Percentiles rank a stretch among this genome's conserved stretches.
phyloP scores from a whole-genome alignment of 805 yeast genomes.

The Cyberlindnera mississippiensis region DNA sequence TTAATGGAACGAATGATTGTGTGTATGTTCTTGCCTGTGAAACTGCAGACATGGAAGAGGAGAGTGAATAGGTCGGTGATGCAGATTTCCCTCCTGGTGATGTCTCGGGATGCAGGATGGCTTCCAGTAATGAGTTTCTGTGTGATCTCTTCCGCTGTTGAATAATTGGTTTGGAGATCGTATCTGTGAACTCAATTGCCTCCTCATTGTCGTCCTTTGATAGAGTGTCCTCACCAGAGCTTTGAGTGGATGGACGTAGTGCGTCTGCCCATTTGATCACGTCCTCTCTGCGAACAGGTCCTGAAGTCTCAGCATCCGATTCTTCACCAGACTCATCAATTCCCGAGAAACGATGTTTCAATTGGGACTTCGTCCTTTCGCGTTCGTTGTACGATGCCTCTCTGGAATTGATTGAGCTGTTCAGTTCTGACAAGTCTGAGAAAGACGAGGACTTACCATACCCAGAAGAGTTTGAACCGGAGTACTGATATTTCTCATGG shows the following conservation, averaged over 20 bases:
- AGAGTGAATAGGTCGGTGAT: conserved; percentile 24
- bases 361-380: conserved; percentile 12
- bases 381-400: conserved; percentile 13
- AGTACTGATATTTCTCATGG: conserved; percentile 21
- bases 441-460: conserved; percentile 27
- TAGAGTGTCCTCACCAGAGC: not conserved
- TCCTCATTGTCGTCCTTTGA: conserved; percentile 21
- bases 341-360: conserved; percentile 18
- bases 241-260: conserved; percentile 8
- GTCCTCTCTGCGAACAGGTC: conserved; percentile 20
- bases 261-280: conserved; percentile 24
- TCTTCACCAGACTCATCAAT: conserved; percentile 22
- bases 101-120: conserved; percentile 20
- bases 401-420: conserved; percentile 15
- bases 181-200: conserved; percentile 19
- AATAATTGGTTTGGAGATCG: conserved; percentile 19
- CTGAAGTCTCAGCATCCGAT: conserved; percentile 9
- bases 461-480: conserved; percentile 28
- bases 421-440: conserved; percentile 27
- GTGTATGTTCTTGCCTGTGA: conserved; percentile 15
- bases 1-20: conserved; percentile 13
- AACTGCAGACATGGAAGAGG: conserved; percentile 17
- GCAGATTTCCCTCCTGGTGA: conserved; percentile 21
- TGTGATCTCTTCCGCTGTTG: conserved; percentile 12
- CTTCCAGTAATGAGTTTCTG: conserved; percentile 27